Evolutionary conservation across 75 land plant genomes (phyloP).

Genomic region (Isoetes taiwanensis): DNA sequence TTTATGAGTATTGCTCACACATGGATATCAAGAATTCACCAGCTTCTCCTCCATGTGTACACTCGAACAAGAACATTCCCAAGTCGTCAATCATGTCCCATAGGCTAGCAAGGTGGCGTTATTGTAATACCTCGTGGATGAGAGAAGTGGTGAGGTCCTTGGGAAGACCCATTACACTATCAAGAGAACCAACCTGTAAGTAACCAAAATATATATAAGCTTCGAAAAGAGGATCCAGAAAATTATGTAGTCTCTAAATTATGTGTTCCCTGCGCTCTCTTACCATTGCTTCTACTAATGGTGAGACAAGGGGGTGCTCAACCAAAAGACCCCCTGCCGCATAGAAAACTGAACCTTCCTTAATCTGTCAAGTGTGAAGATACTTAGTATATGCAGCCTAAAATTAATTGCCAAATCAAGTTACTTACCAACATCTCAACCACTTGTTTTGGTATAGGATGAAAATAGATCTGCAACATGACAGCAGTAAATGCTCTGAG

Average conservation of each 20-base stretch:
- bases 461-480: conserved; percentile 57
- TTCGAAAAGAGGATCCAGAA: too few relatives aligned
- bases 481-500: too few relatives aligned
- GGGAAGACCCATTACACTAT: conserved; percentile 56
- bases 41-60: too few relatives aligned
- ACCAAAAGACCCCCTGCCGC: conserved; percentile 87
- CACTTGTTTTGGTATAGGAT: conserved; percentile 82
- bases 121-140: conserved; percentile 35
- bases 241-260: too few relatives aligned
- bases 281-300: conserved; percentile 74
- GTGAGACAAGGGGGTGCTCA: conserved; percentile 74
- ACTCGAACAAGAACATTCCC: too few relatives aligned
- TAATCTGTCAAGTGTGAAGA: conserved; percentile 28
- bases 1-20: too few relatives aligned
- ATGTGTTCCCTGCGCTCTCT: too few relatives aligned
- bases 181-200: conserved; percentile 39
- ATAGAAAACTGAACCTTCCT: conserved; percentile 66
- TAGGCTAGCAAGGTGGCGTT: too few relatives aligned
- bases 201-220: too few relatives aligned
- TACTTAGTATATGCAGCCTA: background rate
- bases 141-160: conserved; percentile 39
- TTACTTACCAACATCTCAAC: conserved; percentile 49
- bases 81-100: too few relatives aligned
- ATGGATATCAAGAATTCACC: too few relatives aligned
- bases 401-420: background rate